Conservation (phyloP, 495 filamentous ascomycete genomes). For the Bacidia gigantensis region DNA sequence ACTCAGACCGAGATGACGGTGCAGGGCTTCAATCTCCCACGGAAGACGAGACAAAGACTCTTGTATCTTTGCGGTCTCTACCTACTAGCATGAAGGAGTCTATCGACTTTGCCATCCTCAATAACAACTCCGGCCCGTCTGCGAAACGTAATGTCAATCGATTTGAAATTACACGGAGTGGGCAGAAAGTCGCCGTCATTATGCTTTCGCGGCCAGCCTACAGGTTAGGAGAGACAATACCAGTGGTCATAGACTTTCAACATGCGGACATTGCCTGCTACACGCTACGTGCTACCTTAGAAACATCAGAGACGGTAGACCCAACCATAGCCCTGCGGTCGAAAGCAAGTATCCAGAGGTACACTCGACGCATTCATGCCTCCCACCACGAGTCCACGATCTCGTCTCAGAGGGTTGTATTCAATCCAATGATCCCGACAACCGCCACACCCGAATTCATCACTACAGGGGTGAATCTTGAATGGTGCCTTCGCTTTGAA, state of each 20-base stretch:
- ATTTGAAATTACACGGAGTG: constrained; percentile 88
- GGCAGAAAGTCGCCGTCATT: constrained; percentile 69
- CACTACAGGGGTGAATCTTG: constrained; percentile 69
- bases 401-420: constrained; percentile 62
- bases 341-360: constrained; percentile 66
- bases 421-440: constrained; percentile 66
- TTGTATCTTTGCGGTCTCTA: constrained; percentile 26
- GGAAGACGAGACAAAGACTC: constrained; percentile 38
- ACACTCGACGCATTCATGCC: constrained; percentile 67
- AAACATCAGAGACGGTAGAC: constrained; percentile 68
- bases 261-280: constrained; percentile 62
- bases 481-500: constrained; percentile 79
- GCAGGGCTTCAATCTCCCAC: constrained; percentile 58
- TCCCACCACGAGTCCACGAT: constrained; percentile 66
- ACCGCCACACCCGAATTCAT: constrained; percentile 75
- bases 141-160: constrained; percentile 61
- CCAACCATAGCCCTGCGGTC: constrained; percentile 70
- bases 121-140: constrained; percentile 49
- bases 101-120: constrained; percentile 80
- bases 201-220: constrained; percentile 84
- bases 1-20: constrained; percentile 37
- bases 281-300: constrained; percentile 60
- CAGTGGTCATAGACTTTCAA: constrained; percentile 68
- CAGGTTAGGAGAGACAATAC: constrained; percentile 75
- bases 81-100: constrained; percentile 59